A percentile compares a stretch with the other conserved stretches of the same genome.
Conservation (phyloP, 2,329 filamentous ascomycete species). For the Pochonia chlamydosporia region DNA sequence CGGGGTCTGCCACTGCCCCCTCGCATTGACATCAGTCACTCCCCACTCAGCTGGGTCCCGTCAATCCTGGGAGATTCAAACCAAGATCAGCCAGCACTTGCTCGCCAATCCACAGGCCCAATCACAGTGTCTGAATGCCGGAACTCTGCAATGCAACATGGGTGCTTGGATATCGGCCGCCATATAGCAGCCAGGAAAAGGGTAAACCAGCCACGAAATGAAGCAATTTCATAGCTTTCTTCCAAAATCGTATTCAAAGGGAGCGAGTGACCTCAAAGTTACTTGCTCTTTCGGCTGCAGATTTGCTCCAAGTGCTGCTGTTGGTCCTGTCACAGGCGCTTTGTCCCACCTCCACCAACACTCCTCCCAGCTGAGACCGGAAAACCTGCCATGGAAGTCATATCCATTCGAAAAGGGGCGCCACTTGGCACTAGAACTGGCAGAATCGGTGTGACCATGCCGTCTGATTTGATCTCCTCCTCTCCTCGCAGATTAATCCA, state of each 20-base stretch:
- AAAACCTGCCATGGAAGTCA: neutral
- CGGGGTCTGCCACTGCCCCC: constrained; percentile 2
- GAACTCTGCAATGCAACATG: no score
- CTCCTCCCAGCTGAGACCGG: neutral
- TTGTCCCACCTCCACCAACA: neutral
- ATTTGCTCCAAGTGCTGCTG: neutral
- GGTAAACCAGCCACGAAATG: no score
- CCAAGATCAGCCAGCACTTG: no score
- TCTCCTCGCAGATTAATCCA: neutral
- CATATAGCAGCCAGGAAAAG: no score
- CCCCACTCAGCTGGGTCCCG: neutral
- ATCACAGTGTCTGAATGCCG: no score
- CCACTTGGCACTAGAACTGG: neutral
- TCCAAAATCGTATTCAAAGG: no score
- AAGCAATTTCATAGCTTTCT: no score
- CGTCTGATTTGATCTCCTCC: neutral
- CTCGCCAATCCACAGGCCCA: no score
- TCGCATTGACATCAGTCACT: neutral
- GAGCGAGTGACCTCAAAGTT: no score
- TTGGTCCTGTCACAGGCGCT: neutral
- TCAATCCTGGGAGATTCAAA: no score
- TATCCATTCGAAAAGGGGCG: neutral
- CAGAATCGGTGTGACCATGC: neutral
- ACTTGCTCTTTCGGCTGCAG: no score
- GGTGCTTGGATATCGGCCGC: no score